Evolutionary conservation across 164 flowering plant species (phyloP).

Genomic region (Euptelea pleiosperma): DNA sequence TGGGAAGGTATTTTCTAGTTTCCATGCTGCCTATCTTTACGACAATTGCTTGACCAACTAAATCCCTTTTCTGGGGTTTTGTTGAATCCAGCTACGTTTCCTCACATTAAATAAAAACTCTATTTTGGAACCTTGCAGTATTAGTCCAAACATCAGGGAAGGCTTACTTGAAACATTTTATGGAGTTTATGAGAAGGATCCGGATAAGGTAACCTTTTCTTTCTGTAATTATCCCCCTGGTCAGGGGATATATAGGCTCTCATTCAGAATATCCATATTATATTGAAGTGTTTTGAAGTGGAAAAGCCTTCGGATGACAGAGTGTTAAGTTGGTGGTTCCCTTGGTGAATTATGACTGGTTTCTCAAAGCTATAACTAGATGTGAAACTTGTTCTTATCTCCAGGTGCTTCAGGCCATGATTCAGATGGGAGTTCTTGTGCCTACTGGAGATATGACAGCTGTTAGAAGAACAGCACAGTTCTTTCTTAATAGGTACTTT

Average conservation of each 20-base stretch:
- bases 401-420: slow-evolving; percentile 92
- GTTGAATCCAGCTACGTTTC: background rate
- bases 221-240: background rate
- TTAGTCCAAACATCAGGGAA: slow-evolving; percentile 88
- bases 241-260: background rate
- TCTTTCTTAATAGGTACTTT: slow-evolving; percentile 84
- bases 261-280: background rate
- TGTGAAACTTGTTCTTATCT: slow-evolving; percentile 9
- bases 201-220: slow-evolving; percentile 61
- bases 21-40: background rate
- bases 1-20: slow-evolving; percentile 78
- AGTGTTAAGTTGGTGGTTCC: too few species aligned
- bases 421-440: slow-evolving; percentile 98
- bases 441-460: slow-evolving; percentile 99
- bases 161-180: slow-evolving; percentile 88
- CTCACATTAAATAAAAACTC: slow-evolving; percentile 3
- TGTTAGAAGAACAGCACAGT: slow-evolving; percentile 88
- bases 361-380: background rate
- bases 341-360: background rate
- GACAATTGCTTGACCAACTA: background rate
- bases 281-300: background rate
- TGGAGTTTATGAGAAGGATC: slow-evolving; percentile 95
- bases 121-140: slow-evolving; percentile 46
- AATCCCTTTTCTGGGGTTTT: slow-evolving; percentile 2
- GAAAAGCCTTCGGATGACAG: background rate